A percentile compares a stretch with the other conserved stretches of the same genome.
These are phyloP conservation scores for Syzygium grande DNA, from an alignment of 345 rosid species.

Conservation along the genomic window DNA sequence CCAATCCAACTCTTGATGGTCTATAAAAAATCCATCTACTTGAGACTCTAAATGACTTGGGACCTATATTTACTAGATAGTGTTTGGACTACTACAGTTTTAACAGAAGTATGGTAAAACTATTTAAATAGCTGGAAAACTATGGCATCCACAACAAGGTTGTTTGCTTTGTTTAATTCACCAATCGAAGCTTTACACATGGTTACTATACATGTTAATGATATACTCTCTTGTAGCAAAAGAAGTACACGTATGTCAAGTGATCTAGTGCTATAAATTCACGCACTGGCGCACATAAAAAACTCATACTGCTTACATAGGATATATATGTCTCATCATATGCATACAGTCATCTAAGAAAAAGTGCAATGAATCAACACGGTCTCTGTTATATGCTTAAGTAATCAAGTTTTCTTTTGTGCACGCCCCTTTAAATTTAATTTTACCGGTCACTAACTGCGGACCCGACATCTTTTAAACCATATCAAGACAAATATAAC, in stretches of 20 bases:
- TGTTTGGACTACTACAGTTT: not conserved
- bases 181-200: not conserved
- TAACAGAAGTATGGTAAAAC: not conserved
- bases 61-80: not conserved
- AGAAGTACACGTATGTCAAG: not conserved
- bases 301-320: not conserved
- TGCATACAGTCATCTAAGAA: not conserved
- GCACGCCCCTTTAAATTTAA: not conserved
- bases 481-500: not conserved
- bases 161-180: not conserved
- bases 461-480: not conserved
- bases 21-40: not conserved
- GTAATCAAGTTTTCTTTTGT: not conserved
- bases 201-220: not conserved
- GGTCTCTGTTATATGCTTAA: not conserved
- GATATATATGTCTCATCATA: not conserved
- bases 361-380: not conserved
- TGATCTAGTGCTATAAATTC: not conserved
- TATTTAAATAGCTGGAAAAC: not conserved
- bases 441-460: not conserved
- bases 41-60: not conserved
- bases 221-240: not conserved
- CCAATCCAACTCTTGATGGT: not conserved
- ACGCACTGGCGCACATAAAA: not conserved
- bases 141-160: not conserved